Evolutionary conservation across 176 grass and related monocot genomes (phyloP).

Genomic region (Pontederia paniculata): DNA sequence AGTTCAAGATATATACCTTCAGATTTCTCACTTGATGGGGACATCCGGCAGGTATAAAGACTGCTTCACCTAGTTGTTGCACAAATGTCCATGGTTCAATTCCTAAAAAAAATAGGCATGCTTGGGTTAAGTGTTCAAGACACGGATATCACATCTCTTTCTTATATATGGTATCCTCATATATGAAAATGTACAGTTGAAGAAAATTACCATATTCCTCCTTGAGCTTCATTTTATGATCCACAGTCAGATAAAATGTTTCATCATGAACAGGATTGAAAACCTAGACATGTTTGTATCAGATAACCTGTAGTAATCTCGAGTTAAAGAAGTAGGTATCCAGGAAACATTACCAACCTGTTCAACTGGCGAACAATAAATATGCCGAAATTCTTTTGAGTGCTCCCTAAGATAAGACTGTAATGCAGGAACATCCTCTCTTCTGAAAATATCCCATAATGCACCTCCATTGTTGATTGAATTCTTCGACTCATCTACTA

Average conservation of each 20-base stretch:
- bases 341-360: constrained; percentile 27
- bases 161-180: neutral
- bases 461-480: constrained; percentile 31
- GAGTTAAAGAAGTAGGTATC: neutral
- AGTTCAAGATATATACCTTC: constrained; percentile 28
- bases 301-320: neutral
- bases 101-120: constrained; percentile 27
- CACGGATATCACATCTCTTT: constrained; percentile 1
- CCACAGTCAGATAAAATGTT: constrained; percentile 47
- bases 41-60: constrained; percentile 67
- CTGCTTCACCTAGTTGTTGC: constrained; percentile 65
- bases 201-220: constrained; percentile 53
- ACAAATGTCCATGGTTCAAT: constrained; percentile 75
- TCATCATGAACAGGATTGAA: constrained; percentile 68
- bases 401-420: constrained; percentile 38
- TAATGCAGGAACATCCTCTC: constrained; percentile 43
- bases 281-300: constrained; percentile 14
- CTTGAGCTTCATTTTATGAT: constrained; percentile 62
- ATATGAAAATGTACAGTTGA: neutral
- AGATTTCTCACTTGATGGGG: constrained; percentile 86
- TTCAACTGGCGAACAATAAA: constrained; percentile 43
- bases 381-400: constrained; percentile 62
- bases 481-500: neutral
- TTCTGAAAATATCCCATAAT: constrained; percentile 77
- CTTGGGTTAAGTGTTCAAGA: neutral